These are phyloP conservation scores for Passiflora organensis DNA, from an alignment of 345 rosid species.

Conservation along the genomic window DNA sequence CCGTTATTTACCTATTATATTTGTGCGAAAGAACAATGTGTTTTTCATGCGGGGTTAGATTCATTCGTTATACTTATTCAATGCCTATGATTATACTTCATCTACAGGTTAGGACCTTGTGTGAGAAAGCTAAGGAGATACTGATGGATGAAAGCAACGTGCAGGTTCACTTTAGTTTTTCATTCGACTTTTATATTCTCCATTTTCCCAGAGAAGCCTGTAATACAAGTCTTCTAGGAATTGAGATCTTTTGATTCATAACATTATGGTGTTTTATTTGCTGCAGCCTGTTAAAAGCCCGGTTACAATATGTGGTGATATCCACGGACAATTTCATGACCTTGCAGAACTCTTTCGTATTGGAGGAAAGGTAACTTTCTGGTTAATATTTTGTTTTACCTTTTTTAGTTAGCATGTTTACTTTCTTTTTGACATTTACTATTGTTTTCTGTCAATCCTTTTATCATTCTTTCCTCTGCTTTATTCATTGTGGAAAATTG, in stretches of 20 bases:
- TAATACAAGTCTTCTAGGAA: neutral
- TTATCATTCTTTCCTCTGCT: neutral
- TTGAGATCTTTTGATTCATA: neutral
- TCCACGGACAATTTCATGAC: constrained; percentile 97
- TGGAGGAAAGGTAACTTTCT: constrained; percentile 73
- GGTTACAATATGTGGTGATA: constrained; percentile 94
- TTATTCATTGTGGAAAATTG: too few relatives aligned
- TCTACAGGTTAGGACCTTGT: constrained; percentile 73
- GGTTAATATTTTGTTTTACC: neutral
- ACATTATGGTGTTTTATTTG: neutral
- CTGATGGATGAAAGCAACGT: constrained; percentile 98
- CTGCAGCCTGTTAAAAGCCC: constrained; percentile 89
- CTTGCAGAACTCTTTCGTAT: constrained; percentile 97
- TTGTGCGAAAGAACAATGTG: neutral
- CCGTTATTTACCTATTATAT: too few relatives aligned
- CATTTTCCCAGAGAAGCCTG: neutral
- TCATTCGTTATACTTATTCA: neutral
- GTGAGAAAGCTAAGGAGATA: constrained; percentile 98
- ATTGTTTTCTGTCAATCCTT: neutral
- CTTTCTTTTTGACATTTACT: neutral
- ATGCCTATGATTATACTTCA: constrained; percentile 1
- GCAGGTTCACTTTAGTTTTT: constrained; percentile 46
- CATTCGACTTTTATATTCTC: neutral
- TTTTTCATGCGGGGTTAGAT: neutral
- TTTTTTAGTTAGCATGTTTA: neutral